Evolutionary conservation across 2,329 filamentous ascomycete species (phyloP), one percentile per base, ranked within the genome.

Genomic region (Plectosphaerella sp.): DNA sequence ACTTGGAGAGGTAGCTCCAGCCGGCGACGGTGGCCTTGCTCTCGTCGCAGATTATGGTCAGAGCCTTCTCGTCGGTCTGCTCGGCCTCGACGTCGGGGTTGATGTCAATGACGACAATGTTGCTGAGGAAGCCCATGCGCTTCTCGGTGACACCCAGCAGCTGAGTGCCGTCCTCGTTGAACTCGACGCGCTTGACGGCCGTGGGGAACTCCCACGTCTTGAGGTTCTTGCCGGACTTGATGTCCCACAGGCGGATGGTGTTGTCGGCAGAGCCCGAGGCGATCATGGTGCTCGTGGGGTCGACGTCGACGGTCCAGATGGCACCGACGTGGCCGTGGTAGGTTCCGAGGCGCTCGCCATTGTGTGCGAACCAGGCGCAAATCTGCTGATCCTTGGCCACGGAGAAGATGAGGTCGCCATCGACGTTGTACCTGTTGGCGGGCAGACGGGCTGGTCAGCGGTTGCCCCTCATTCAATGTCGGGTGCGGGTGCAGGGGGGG

Each of bases 161-260:
- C 75, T 89, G 84, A 66, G 83, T 88, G 65, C 93, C 94, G 73
- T 99, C 94, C 66, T 96, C 88, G 69, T 86, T 92, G 79, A 99
- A 99, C 76, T 97, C 93, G 71, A 96, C 92, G 64, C 94, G 86
- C 85, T 99, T 97, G 72, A 99, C 91, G 59, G 92, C 91, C 45
- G 94, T 97, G 55, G 89, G 86, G 76, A 97, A 97, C 62, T 99
- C 92, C 94, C 94, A 99, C 52, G 88, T 89, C 86, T 97, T 97
- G 66, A 99, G 82, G 69, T 89, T 87, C 70, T 89, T 90, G 69
- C 94, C 94, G 15, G 88, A 89, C 82, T 91, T 89, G 70, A 97
- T 82, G 69, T 99, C 91, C 94, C 94, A 99, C 65, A 99, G 82
- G 67, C 92, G 86, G 74, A 99, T 93, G 45, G 93, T 97, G 81